A percentile compares a stretch with the other conserved stretches of the same genome.
phyloP scores from a whole-genome alignment of 1,284 basidiomycete genomes.

The Leccinum fuscescens region DNA sequence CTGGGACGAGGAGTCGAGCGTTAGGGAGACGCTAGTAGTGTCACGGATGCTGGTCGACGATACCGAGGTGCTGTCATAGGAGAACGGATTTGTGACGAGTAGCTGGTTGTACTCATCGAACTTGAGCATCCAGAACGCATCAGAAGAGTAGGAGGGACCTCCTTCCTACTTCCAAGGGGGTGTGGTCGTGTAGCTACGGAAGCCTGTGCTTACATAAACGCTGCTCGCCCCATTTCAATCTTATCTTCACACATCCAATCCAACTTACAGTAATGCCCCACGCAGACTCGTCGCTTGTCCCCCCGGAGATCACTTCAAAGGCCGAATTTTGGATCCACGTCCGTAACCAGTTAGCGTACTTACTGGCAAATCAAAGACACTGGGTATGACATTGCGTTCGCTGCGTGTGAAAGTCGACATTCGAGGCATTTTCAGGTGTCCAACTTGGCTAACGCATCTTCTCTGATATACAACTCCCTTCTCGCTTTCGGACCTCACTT shows the following conservation, averaged over 20 bases:
- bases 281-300: constrained; percentile 77
- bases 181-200: not conserved
- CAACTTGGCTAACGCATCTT: constrained; percentile 82
- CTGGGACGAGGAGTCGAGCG: not conserved
- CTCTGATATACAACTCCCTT: constrained; percentile 76
- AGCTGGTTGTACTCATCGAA: constrained; percentile 20
- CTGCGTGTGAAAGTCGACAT: constrained; percentile 2
- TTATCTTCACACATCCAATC: not conserved
- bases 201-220: constrained; percentile 19
- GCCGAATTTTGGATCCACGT: constrained; percentile 78
- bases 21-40: not conserved
- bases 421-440: constrained; percentile 53
- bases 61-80: constrained; percentile 7
- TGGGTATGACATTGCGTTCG: constrained; percentile 56
- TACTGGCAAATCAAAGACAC: constrained; percentile 68
- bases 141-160: constrained; percentile 4
- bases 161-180: not conserved
- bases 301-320: constrained; percentile 64
- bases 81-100: constrained; percentile 21
- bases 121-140: constrained; percentile 25
- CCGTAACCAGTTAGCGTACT: constrained; percentile 53
- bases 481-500: constrained; percentile 66
- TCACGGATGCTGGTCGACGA: not conserved
- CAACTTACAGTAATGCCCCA: constrained; percentile 62
- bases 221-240: not conserved